These are phyloP conservation scores for Penicillium paxilli DNA, from an alignment of 495 filamentous ascomycete species.

Conservation along the genomic window DNA sequence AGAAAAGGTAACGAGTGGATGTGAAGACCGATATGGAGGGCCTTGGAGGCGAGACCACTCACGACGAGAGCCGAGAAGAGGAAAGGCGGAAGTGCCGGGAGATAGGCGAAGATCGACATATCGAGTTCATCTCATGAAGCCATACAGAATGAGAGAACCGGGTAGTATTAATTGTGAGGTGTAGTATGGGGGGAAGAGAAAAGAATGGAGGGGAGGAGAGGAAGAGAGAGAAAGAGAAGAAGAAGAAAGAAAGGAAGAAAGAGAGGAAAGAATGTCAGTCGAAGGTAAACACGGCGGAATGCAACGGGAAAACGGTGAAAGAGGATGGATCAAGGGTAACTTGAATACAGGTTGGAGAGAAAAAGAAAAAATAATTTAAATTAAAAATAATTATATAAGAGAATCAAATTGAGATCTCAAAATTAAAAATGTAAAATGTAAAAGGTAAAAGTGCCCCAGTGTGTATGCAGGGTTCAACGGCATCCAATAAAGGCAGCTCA, in stretches of 20 bases:
- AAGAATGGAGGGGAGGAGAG: not conserved
- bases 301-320: not conserved
- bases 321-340: not conserved
- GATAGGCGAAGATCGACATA: conserved; percentile 21
- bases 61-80: conserved; percentile 39
- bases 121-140: conserved; percentile 22
- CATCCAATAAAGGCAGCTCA: not conserved
- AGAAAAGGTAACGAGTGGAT: conserved; percentile 35
- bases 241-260: not conserved
- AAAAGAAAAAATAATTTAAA: not conserved
- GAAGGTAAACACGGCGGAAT: conserved; percentile 15
- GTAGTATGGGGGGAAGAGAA: not conserved
- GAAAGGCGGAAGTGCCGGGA: conserved; percentile 30
- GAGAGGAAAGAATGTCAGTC: conserved; percentile 17
- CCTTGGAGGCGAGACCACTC: conserved; percentile 35
- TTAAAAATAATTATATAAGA: not conserved
- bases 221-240: conserved; percentile 2
- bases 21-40: conserved; percentile 38
- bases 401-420: not conserved
- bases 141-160: not conserved
- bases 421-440: too few species aligned
- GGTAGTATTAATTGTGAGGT: conserved; percentile 3
- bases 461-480: not conserved
- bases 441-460: too few species aligned
- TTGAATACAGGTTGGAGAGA: not conserved